phyloP scores from a whole-genome alignment of 1,284 basidiomycete species.

The Butyriboletus appendiculatus region DNA sequence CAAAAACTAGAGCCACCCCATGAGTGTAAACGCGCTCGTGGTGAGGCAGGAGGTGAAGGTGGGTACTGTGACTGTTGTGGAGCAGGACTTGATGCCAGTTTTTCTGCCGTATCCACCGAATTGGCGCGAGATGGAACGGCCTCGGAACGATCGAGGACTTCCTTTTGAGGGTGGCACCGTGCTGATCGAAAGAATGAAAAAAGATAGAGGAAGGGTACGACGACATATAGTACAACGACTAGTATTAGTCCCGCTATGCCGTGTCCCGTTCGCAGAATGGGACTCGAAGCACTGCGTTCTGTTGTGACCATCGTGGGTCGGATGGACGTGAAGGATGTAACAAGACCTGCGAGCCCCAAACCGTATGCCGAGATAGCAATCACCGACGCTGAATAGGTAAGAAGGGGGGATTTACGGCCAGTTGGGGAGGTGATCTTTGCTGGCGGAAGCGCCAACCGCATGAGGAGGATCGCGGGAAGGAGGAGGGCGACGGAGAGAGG shows the following conservation, averaged over 20 bases:
- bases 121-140: conserved; percentile 34
- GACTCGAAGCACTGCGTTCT: conserved; percentile 37
- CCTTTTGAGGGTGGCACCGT: conserved; percentile 16
- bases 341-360: conserved; percentile 61
- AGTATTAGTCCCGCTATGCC: conserved; percentile 62
- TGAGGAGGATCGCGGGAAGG: conserved; percentile 53
- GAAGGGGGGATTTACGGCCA: conserved; percentile 30
- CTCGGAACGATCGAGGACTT: conserved; percentile 24
- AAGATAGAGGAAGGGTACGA: conserved; percentile 50
- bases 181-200: conserved; percentile 31
- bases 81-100: conserved; percentile 40
- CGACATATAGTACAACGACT: conserved; percentile 57
- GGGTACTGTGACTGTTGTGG: conserved; percentile 40
- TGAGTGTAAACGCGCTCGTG: conserved; percentile 50
- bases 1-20: conserved; percentile 53
- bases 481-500: conserved; percentile 64
- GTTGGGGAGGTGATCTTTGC: conserved; percentile 29
- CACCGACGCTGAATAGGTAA: conserved; percentile 41
- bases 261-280: conserved; percentile 58
- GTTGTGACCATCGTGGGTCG: conserved; percentile 25
- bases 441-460: conserved; percentile 51
- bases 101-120: conserved; percentile 51
- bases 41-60: conserved; percentile 47
- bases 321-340: conserved; percentile 61
- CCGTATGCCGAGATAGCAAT: conserved; percentile 55